Base-by-base conservation (phyloP, 495 filamentous ascomycete genomes). In the Penicillium paradoxum region DNA sequence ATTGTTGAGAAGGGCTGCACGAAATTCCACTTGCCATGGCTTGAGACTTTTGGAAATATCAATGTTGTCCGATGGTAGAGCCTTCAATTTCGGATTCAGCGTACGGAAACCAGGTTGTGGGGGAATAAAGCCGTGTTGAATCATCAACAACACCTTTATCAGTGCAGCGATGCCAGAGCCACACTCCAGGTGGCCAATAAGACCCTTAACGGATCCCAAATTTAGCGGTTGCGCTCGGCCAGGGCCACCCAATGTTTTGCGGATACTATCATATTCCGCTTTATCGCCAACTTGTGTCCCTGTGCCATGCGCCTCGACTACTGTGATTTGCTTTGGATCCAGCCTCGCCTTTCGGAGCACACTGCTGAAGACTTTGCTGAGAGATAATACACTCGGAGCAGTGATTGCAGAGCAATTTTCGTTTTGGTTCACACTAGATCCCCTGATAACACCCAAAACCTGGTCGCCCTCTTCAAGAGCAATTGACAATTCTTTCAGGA, bases 361-460 rank as follows among this genome's bases (percentile, higher is more conserved):
- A 29, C 62, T 62, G 25, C 66, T 68, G 49, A 70, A 73, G 1
- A 79, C 34, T 8, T 38, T 38, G 4, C 34, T 15, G n/a, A 38
- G 34, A 6, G 34, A 38, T 15, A 38, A 38, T 5, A 38, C 34
- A 38, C 34, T 38, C 15, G 34, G 34, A 6, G 34, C 79, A 0
- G 83, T 87, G 59, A 89, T 88, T 18, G 81, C 79, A n/a, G 79
- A 76, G 27, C 75, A 74, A 49, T 83, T 78, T 1, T 77, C 77
- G 4, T 77, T 80, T 27, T 87, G 84, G 53, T 87, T 85, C 2
- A 81, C 81, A 10, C 74, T 70, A 0, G 79, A 73, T 14, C 76
- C 79, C 0, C 78, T 65, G 33, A 89, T 79, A 29, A 87, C 78
- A 7, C 71, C 86, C 14, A 84, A 73, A 25, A 89, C 72, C 19